phyloP scores from a whole-genome alignment of 192 early-diverging fungal genomes.

The Coemansia sp. region DNA sequence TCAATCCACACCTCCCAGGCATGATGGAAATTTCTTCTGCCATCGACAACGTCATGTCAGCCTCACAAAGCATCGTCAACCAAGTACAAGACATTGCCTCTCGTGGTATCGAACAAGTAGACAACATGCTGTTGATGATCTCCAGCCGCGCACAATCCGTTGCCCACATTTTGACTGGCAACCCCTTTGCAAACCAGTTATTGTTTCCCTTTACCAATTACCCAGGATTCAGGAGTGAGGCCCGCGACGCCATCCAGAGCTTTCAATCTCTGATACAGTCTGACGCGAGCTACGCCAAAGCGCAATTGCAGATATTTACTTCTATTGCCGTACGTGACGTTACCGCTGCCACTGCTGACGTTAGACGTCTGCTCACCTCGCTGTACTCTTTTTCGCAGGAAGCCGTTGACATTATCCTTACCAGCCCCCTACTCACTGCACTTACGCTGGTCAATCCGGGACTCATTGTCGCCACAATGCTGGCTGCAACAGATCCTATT shows the following conservation, averaged over 20 bases:
- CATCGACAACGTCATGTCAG: background rate
- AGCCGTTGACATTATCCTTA: constrained; percentile 17
- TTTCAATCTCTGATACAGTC: constrained; percentile 18
- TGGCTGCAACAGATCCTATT: constrained; percentile 22
- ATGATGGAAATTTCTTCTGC: background rate
- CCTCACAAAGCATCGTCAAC: background rate
- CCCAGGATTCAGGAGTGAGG: constrained; percentile 12
- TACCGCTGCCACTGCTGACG: constrained; percentile 4
- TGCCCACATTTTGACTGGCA: constrained; percentile 7
- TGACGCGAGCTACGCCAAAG: constrained; percentile 11
- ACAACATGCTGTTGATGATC: background rate
- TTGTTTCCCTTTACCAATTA: constrained; percentile 35
- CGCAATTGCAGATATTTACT: constrained; percentile 5
- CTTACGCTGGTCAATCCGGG: constrained; percentile 22
- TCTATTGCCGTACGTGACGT: constrained; percentile 14
- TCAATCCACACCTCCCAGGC: background rate
- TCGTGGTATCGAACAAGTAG: background rate
- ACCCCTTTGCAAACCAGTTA: constrained; percentile 15
- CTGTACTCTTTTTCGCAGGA: constrained; percentile 31
- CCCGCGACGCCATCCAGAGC: background rate
- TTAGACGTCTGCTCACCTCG: constrained; percentile 12
- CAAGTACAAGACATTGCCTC: background rate
- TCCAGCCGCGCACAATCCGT: constrained; percentile 12
- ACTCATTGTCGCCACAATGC: background rate
- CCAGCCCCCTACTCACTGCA: constrained; percentile 25